Percentiles rank a stretch among this genome's conserved stretches.
phyloP scores from a whole-genome alignment of 805 yeast species.

The Pichia occidentalis region DNA sequence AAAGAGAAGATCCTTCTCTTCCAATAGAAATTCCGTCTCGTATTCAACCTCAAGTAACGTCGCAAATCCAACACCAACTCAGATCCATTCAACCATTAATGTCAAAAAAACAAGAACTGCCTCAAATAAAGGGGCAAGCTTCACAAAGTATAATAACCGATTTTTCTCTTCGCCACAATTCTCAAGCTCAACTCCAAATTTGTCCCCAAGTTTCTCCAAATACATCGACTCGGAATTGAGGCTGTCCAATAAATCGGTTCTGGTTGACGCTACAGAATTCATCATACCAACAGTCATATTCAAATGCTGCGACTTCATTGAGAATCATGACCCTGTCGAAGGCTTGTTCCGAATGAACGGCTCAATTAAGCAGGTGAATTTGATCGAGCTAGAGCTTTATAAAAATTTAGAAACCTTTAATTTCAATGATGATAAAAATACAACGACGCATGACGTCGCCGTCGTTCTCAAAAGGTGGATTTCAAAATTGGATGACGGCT shows the following conservation, averaged over 20 bases:
- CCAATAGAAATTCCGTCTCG: conserved; percentile 4
- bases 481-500: conserved; percentile 25
- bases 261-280: conserved; percentile 8
- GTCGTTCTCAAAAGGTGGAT: conserved; percentile 34
- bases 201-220: conserved; percentile 7
- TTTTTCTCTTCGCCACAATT: conserved; percentile 12
- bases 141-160: background rate
- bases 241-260: conserved; percentile 14
- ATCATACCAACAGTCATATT: conserved; percentile 27
- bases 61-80: too few species aligned
- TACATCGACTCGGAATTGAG: conserved; percentile 21
- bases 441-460: conserved; percentile 31
- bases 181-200: conserved; percentile 11
- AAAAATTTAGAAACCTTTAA: conserved; percentile 19
- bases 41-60: background rate
- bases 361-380: conserved; percentile 28
- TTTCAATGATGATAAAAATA: conserved; percentile 15
- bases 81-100: too few species aligned
- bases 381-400: conserved; percentile 24
- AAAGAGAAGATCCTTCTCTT: conserved; percentile 9
- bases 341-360: conserved; percentile 35
- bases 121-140: background rate
- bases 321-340: conserved; percentile 22
- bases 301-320: conserved; percentile 28
- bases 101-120: background rate